phyloP scores from a whole-genome alignment of 257 asterid species.

The Gentiana macrophylla region DNA sequence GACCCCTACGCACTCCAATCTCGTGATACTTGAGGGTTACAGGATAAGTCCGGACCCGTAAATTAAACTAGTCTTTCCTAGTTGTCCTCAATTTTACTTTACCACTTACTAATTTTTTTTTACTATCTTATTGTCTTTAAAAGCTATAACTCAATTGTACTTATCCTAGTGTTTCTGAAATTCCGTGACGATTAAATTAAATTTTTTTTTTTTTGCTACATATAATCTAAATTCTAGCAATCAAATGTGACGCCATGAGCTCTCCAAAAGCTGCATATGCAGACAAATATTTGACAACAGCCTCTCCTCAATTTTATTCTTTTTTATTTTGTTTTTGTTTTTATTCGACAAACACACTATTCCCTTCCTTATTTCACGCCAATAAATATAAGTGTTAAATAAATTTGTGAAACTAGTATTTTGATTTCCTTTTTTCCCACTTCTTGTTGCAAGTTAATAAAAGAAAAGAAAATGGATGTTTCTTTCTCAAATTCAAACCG shows the following conservation, averaged over 20 bases:
- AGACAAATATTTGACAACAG: constrained; percentile 38
- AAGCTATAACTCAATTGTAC: too few species aligned
- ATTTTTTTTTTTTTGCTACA: constrained; percentile 5
- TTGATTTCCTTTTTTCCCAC: too few species aligned
- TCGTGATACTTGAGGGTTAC: too few species aligned
- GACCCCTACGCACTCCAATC: too few species aligned
- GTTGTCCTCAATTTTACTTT: too few species aligned
- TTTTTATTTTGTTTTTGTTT: constrained; percentile 27
- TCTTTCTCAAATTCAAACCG: not conserved
- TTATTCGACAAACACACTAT: constrained; percentile 12
- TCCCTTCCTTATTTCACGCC: not conserved
- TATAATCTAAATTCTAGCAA: constrained; percentile 18
- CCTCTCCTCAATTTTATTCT: constrained; percentile 33
- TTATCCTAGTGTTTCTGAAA: constrained; percentile 8
- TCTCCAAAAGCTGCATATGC: constrained; percentile 36
- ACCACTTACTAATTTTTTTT: too few species aligned
- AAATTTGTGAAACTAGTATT: not conserved
- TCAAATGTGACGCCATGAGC: constrained; percentile 23
- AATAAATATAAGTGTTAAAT: not conserved
- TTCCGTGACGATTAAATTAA: constrained; percentile 23
- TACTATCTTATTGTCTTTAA: too few species aligned
- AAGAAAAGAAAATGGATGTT: too few species aligned
- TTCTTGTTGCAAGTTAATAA: not conserved
- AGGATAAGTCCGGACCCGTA: too few species aligned
- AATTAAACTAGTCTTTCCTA: too few species aligned